Evolutionary conservation across 768 basidiomycete genomes (phyloP).

Genomic region (Lentinula edodes): DNA sequence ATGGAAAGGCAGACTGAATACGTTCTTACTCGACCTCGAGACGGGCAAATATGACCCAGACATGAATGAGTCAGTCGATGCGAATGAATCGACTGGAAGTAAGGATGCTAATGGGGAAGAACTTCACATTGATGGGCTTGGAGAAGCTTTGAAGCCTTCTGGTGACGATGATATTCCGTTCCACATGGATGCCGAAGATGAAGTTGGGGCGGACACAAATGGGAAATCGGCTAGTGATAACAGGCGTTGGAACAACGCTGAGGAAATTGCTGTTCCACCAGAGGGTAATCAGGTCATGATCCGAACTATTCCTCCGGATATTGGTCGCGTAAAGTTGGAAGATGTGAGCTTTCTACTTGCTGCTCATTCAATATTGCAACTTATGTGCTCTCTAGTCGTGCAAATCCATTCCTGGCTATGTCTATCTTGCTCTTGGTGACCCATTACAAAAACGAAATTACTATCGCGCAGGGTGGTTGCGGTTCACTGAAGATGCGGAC

Average conservation of each 20-base stretch:
- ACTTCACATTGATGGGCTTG: conserved; percentile 32
- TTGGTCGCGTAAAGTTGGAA: conserved; percentile 84
- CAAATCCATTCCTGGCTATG: conserved; percentile 70
- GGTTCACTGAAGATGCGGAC: conserved; percentile 80
- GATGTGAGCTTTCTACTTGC: conserved; percentile 47
- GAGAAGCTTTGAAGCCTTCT: conserved; percentile 49
- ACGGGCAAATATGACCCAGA: conserved; percentile 83
- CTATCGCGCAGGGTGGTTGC: conserved; percentile 92
- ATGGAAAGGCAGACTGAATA: conserved; percentile 68
- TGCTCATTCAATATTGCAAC: background rate
- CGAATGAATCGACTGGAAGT: conserved; percentile 51
- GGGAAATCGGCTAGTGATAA: conserved; percentile 44
- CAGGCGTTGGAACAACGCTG: conserved; percentile 52
- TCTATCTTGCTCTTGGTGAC: conserved; percentile 87
- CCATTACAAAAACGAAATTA: conserved; percentile 90
- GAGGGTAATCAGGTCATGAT: conserved; percentile 94
- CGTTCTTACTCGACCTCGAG: conserved; percentile 77
- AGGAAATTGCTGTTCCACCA: conserved; percentile 66
- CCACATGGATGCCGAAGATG: conserved; percentile 67
- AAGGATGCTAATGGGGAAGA: conserved; percentile 44
- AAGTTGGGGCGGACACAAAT: conserved; percentile 51
- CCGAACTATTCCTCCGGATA: conserved; percentile 90
- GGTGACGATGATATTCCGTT: conserved; percentile 76
- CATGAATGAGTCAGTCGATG: conserved; percentile 44
- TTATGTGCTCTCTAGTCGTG: conserved; percentile 50